These are phyloP conservation scores for Paramecium pentaurelia DNA, from an alignment of 73 alveolate species.

Conservation along the genomic window DNA sequence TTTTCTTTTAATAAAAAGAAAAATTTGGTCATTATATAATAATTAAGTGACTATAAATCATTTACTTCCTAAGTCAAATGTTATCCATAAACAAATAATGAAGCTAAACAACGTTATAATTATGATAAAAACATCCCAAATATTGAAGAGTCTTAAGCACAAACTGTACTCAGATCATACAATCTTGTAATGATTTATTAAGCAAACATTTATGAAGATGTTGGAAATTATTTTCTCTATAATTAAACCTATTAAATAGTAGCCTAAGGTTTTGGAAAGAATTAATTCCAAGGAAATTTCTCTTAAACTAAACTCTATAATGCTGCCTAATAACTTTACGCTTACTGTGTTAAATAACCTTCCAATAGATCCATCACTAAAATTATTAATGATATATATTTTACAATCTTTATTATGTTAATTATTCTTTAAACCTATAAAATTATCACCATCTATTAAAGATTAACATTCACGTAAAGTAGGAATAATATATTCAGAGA, in stretches of 20 bases:
- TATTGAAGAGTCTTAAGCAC: constrained; percentile 13
- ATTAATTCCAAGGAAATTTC: constrained; percentile 27
- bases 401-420: constrained; percentile 17
- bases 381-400: not conserved
- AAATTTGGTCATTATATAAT: constrained; percentile 9
- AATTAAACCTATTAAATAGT: not conserved
- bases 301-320: not conserved
- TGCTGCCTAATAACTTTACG: not conserved
- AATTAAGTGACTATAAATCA: constrained; percentile 21
- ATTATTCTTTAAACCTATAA: not conserved
- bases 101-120: not conserved
- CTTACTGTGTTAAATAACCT: not conserved
- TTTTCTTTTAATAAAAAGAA: constrained; percentile 27
- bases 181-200: constrained; percentile 7
- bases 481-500: constrained; percentile 14
- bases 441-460: constrained; percentile 43
- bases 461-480: constrained; percentile 38
- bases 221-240: constrained; percentile 31
- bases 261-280: not conserved
- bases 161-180: constrained; percentile 17
- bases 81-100: constrained; percentile 22
- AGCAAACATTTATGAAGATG: constrained; percentile 4
- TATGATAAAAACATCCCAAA: constrained; percentile 38
- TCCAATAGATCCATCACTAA: constrained; percentile 28
- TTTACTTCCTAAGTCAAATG: constrained; percentile 5